Conservation (phyloP, 1,284 basidiomycete genomes). For the Paramarasmius palmivorus region DNA sequence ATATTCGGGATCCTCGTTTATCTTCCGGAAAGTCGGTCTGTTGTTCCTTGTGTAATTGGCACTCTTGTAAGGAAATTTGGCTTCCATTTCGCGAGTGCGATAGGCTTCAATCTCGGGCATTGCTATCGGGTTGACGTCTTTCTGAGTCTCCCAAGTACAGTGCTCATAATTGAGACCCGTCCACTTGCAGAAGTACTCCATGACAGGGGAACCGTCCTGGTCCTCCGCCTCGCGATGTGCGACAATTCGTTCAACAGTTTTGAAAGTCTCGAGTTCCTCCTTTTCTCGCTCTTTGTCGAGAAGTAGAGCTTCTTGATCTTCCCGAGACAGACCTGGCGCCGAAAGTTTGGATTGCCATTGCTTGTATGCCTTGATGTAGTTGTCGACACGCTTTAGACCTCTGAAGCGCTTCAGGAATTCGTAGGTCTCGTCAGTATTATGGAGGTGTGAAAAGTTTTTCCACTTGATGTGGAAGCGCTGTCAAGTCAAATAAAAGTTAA, state of each 20-base stretch:
- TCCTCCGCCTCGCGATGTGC: slow-evolving; percentile 75
- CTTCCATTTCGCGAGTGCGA: slow-evolving; percentile 75
- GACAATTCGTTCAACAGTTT: slow-evolving; percentile 91
- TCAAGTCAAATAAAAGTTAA: slow-evolving; percentile 15
- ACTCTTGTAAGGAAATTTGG: slow-evolving; percentile 88
- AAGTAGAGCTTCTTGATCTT: slow-evolving; percentile 88
- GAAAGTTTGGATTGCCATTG: slow-evolving; percentile 72
- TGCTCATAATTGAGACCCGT: slow-evolving; percentile 91
- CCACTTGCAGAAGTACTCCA: slow-evolving; percentile 99
- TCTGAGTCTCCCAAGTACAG: slow-evolving; percentile 92
- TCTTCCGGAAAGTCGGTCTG: slow-evolving; percentile 85
- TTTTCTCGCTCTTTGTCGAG: slow-evolving; percentile 90
- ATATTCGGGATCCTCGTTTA: slow-evolving; percentile 90
- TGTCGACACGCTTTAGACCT: slow-evolving; percentile 96
- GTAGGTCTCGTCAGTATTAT: slow-evolving; percentile 97
- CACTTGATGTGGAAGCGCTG: slow-evolving; percentile 96
- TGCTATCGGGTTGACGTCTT: slow-evolving; percentile 77
- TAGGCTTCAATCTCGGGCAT: slow-evolving; percentile 82
- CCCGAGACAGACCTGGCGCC: slow-evolving; percentile 72
- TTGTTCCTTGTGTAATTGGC: slow-evolving; percentile 65
- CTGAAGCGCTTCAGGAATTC: slow-evolving; percentile 92
- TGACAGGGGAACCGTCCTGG: slow-evolving; percentile 41
- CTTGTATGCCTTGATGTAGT: slow-evolving; percentile 93
- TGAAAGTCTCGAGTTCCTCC: slow-evolving; percentile 89
- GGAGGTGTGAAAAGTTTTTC: slow-evolving; percentile 92